Conservation (phyloP, 176 grass and related monocot genomes). For the Tuctoria greenei region DNA sequence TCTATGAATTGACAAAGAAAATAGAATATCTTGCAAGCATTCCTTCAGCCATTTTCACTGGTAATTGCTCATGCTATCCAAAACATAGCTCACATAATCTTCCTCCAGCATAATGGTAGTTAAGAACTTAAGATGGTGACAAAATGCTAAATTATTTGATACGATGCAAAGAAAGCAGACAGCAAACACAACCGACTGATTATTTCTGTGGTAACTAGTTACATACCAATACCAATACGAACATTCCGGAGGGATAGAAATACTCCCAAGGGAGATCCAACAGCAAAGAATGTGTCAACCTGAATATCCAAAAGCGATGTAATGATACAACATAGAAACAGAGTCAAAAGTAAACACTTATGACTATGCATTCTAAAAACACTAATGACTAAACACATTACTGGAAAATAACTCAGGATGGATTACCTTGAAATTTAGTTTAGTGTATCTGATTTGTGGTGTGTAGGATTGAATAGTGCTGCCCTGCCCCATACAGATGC, state of each 20-base stretch:
- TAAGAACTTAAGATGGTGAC: conserved; percentile 16
- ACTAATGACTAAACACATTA: conserved; percentile 8
- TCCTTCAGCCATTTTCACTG: conserved; percentile 15
- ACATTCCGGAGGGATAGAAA: conserved; percentile 90
- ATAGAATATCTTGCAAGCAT: not conserved
- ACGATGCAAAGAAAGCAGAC: not conserved
- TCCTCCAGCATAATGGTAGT: not conserved
- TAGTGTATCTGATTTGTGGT: conserved; percentile 80
- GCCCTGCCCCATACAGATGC: conserved; percentile 18
- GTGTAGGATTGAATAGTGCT: conserved; percentile 59
- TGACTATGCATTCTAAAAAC: not conserved
- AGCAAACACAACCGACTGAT: not conserved
- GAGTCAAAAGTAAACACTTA: conserved; percentile 14
- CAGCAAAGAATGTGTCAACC: conserved; percentile 98
- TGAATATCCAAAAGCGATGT: conserved; percentile 44
- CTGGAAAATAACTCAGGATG: conserved; percentile 8
- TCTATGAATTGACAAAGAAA: not conserved
- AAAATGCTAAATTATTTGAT: conserved; percentile 9
- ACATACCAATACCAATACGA: conserved; percentile 89
- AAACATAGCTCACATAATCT: conserved; percentile 7
- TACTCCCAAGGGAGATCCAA: conserved; percentile 91
- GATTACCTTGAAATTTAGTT: conserved; percentile 89
- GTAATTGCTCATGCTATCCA: conserved; percentile 10
- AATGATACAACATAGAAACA: conserved; percentile 24
- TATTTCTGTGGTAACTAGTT: conserved; percentile 3